phyloP scores from a whole-genome alignment of 2,329 filamentous ascomycete species.

The Venturia asperata region DNA sequence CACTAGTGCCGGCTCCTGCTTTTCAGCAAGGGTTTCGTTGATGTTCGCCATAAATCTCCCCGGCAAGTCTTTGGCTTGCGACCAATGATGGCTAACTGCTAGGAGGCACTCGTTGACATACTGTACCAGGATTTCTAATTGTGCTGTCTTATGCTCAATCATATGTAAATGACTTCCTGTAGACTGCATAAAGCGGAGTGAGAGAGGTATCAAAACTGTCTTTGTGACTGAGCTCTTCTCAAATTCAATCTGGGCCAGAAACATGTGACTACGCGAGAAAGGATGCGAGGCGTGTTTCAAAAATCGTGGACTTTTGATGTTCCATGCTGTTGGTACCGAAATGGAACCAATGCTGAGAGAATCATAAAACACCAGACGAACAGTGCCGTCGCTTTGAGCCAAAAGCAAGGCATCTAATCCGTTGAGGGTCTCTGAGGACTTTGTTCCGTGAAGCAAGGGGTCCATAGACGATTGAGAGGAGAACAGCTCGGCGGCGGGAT shows the following conservation, averaged over 20 bases:
- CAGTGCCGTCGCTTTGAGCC: conserved; percentile 60
- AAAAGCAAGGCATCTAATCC: conserved; percentile 73
- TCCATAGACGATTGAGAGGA: conserved; percentile 36
- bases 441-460: conserved; percentile 31
- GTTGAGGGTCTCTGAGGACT: conserved; percentile 57
- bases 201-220: conserved; percentile 57
- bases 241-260: conserved; percentile 51
- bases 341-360: conserved; percentile 72
- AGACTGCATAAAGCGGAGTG: conserved; percentile 73
- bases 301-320: conserved; percentile 42
- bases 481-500: conserved; percentile 32
- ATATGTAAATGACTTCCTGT: conserved; percentile 75
- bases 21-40: conserved; percentile 64
- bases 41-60: conserved; percentile 69
- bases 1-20: conserved; percentile 58
- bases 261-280: conserved; percentile 64
- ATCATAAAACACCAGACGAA: conserved; percentile 79
- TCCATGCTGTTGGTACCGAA: conserved; percentile 39
- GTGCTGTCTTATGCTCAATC: conserved; percentile 78
- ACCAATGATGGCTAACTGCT: conserved; percentile 77
- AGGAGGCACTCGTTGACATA: conserved; percentile 76
- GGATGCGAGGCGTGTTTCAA: conserved; percentile 64
- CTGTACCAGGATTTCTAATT: conserved; percentile 75
- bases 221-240: conserved; percentile 34
- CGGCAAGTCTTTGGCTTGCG: conserved; percentile 72